phyloP scores from a whole-genome alignment of 441 rosid genomes.

The Daphne laureola region DNA sequence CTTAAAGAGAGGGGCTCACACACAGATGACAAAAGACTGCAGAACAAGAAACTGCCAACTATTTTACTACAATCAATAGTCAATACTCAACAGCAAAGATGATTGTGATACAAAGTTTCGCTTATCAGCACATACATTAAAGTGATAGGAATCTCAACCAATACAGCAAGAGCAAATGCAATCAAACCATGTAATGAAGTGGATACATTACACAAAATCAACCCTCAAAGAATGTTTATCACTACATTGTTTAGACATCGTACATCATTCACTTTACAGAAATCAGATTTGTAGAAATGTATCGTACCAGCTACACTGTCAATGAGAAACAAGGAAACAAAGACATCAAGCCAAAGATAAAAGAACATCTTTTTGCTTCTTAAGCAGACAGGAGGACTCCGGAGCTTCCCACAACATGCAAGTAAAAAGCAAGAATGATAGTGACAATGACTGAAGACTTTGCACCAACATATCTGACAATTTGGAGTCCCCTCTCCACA shows the following conservation, averaged over 20 bases:
- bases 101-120: no score
- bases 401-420: slow-evolving; percentile 45
- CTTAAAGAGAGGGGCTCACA: no score
- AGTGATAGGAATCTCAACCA: background rate
- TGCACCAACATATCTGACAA: slow-evolving; percentile 51
- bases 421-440: slow-evolving; percentile 67
- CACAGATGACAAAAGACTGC: no score
- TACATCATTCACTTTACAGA: background rate
- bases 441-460: slow-evolving; percentile 69
- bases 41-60: no score
- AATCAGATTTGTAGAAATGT: background rate
- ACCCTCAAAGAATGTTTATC: background rate
- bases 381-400: slow-evolving; percentile 44
- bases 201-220: slow-evolving; percentile 1
- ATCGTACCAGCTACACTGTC: background rate
- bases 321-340: background rate
- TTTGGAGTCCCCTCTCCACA: slow-evolving; percentile 53
- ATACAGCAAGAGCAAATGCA: slow-evolving; percentile 3
- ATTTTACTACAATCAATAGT: no score
- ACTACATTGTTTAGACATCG: background rate
- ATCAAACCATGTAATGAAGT: background rate
- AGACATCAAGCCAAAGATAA: background rate
- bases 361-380: slow-evolving; percentile 2
- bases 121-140: background rate
- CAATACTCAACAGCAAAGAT: no score